These are phyloP conservation scores for Halenospora varia DNA, from an alignment of 495 filamentous ascomycete species.

Conservation along the genomic window DNA sequence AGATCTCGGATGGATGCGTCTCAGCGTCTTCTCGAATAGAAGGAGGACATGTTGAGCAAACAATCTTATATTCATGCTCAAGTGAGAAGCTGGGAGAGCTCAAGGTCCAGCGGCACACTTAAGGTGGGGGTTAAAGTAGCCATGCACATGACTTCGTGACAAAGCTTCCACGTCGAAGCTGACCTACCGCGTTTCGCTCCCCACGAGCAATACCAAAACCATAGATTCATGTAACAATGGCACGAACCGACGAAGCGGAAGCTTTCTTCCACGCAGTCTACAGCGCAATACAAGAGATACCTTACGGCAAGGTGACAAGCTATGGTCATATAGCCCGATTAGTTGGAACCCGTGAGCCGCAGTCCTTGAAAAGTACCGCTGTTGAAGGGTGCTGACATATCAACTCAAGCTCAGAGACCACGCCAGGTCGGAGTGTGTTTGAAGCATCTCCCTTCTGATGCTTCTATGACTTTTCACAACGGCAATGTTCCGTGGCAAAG, in stretches of 20 bases:
- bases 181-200: no score
- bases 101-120: no score
- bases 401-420: slow-evolving; percentile 53
- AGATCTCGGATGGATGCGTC: no score
- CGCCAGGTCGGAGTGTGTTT: slow-evolving; percentile 86
- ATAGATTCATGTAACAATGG: slow-evolving; percentile 47
- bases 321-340: slow-evolving; percentile 86
- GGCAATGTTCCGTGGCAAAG: slow-evolving; percentile 91
- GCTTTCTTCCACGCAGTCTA: slow-evolving; percentile 85
- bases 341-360: slow-evolving; percentile 70
- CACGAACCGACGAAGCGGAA: slow-evolving; percentile 77
- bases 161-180: no score
- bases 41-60: no score
- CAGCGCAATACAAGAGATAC: slow-evolving; percentile 77
- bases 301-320: slow-evolving; percentile 74
- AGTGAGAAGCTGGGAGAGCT: no score
- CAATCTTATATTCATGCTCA: no score
- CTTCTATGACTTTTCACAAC: slow-evolving; percentile 53
- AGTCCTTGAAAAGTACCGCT: slow-evolving; percentile 1
- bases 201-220: neutral
- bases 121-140: no score
- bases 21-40: no score
- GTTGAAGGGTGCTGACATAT: slow-evolving; percentile 2
- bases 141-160: no score
- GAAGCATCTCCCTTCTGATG: slow-evolving; percentile 68